A percentile compares a stretch with the other conserved stretches of the same genome.
These are phyloP conservation scores for Phyllosticta capitalensis DNA, from an alignment of 2,329 filamentous ascomycete species.

Conservation along the genomic window DNA sequence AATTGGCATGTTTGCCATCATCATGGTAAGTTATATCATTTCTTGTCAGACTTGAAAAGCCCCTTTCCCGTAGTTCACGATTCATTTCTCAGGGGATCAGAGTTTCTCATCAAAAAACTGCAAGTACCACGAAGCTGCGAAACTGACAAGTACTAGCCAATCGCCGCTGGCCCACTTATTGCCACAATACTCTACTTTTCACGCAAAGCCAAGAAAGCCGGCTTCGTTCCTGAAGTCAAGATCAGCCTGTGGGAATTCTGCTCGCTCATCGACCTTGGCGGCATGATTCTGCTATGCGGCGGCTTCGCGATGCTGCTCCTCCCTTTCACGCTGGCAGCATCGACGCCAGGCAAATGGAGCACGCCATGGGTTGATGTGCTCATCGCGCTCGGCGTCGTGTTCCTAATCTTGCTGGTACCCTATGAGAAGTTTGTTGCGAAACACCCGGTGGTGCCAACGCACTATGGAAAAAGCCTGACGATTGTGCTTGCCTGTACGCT, in stretches of 20 bases:
- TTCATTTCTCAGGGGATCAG: no score
- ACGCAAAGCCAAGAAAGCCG: slow-evolving; percentile 22
- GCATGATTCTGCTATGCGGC: slow-evolving; percentile 38
- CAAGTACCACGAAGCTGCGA: slow-evolving; percentile 15
- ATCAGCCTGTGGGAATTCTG: slow-evolving; percentile 26
- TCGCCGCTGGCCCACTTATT: slow-evolving; percentile 28
- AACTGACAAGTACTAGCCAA: slow-evolving; percentile 19
- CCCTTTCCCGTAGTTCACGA: no score
- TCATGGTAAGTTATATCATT: slow-evolving; percentile 16
- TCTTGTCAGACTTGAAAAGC: no score
- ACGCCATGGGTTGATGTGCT: slow-evolving; percentile 38
- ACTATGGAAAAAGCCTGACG: slow-evolving; percentile 36
- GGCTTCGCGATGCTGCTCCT: slow-evolving; percentile 42
- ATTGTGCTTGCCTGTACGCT: slow-evolving; percentile 32
- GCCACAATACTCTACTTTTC: slow-evolving; percentile 30
- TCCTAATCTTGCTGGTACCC: slow-evolving; percentile 35
- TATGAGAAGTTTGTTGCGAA: slow-evolving; percentile 40
- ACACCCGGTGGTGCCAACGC: slow-evolving; percentile 38
- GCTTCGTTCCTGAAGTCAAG: slow-evolving; percentile 19
- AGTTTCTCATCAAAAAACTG: no score
- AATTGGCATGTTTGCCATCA: slow-evolving; percentile 35
- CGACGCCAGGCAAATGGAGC: slow-evolving; percentile 32
- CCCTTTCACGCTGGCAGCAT: slow-evolving; percentile 38
- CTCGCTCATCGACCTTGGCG: slow-evolving; percentile 32
- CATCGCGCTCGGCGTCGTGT: slow-evolving; percentile 34